phyloP scores from a whole-genome alignment of 2,329 filamentous ascomycete genomes.

The Fonsecaea multimorphosa region DNA sequence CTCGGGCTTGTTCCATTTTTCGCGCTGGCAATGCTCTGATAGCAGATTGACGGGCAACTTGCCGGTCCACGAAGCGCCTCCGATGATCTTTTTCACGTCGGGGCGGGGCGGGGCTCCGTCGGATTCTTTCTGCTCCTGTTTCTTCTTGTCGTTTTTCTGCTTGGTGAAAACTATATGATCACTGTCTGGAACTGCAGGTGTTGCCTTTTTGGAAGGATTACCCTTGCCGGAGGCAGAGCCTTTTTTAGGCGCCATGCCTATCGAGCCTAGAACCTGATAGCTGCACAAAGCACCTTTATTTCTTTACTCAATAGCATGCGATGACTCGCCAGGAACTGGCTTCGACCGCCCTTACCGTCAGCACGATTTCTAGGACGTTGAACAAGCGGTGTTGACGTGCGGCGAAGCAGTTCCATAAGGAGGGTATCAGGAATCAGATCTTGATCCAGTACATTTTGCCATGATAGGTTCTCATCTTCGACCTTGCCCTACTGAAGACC shows the following conservation, averaged over 20 bases:
- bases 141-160: slow-evolving; percentile 34
- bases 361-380: background rate
- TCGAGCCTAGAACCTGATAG: background rate
- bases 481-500: background rate
- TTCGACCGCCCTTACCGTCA: background rate
- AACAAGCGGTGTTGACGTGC: background rate
- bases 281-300: background rate
- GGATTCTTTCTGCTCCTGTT: slow-evolving; percentile 42
- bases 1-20: slow-evolving; percentile 92
- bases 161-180: slow-evolving; percentile 44
- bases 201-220: slow-evolving; percentile 31
- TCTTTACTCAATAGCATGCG: background rate
- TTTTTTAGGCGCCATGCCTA: slow-evolving; percentile 38
- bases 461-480: background rate
- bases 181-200: slow-evolving; percentile 34
- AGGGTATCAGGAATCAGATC: background rate
- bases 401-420: background rate
- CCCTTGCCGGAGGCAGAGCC: slow-evolving; percentile 27
- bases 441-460: background rate
- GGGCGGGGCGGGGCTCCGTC: slow-evolving; percentile 55
- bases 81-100: slow-evolving; percentile 77
- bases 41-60: slow-evolving; percentile 94
- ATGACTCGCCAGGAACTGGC: background rate
- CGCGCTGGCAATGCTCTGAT: slow-evolving; percentile 92
- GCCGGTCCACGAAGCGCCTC: slow-evolving; percentile 94